phyloP scores from a whole-genome alignment of 371 early-diverging fungal genomes.

The Chytridium lagenaria region DNA sequence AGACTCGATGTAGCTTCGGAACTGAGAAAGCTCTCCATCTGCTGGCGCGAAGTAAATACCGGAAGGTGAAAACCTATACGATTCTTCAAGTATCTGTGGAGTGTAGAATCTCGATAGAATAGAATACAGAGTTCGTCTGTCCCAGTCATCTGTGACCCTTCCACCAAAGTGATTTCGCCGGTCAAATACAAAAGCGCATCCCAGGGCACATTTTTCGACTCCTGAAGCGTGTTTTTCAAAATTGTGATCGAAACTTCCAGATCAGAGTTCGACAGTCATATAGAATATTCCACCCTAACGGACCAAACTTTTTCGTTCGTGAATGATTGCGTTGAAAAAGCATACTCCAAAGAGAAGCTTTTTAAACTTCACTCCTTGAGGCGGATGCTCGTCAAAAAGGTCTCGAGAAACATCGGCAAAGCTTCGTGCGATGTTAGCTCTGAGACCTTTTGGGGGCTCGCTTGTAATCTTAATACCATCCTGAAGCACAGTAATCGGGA shows the following conservation, averaged over 20 bases:
- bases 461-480: constrained; percentile 65
- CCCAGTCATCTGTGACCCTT: constrained; percentile 68
- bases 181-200: constrained; percentile 61
- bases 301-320: constrained; percentile 66
- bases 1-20: constrained; percentile 54
- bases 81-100: constrained; percentile 52
- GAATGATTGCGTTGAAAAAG: constrained; percentile 66
- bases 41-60: constrained; percentile 60
- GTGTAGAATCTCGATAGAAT: constrained; percentile 56
- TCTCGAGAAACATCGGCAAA: constrained; percentile 61
- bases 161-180: constrained; percentile 66
- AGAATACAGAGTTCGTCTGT: constrained; percentile 55
- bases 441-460: constrained; percentile 63
- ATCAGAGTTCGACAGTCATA: constrained; percentile 63
- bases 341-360: constrained; percentile 63
- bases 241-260: constrained; percentile 60
- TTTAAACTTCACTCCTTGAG: constrained; percentile 56
- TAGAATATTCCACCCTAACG: constrained; percentile 64
- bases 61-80: constrained; percentile 53
- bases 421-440: constrained; percentile 60
- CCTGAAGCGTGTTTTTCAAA: constrained; percentile 53
- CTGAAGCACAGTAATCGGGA: constrained; percentile 61
- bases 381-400: constrained; percentile 59
- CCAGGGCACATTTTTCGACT: constrained; percentile 57
- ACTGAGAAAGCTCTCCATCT: constrained; percentile 52